A percentile compares a stretch with the other conserved stretches of the same genome.
phyloP scores from a whole-genome alignment of 2,329 filamentous ascomycete species.

The Zasmidium cellare region DNA sequence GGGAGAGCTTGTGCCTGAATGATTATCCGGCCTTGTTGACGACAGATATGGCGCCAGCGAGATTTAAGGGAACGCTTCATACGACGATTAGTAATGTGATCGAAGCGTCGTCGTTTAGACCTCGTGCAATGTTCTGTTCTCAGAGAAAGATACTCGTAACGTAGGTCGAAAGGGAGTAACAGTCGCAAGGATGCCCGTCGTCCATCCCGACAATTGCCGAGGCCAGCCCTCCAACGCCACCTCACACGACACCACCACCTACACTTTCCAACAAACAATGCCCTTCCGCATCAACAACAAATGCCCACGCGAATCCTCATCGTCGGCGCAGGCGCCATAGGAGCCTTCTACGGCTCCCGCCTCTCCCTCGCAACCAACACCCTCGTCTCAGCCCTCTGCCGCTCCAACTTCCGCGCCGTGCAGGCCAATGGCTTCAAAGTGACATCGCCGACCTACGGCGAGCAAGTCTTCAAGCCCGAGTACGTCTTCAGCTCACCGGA shows the following conservation, averaged over 20 bases:
- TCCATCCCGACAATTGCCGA: background rate
- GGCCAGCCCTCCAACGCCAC: background rate
- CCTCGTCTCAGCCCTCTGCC: constrained; percentile 68
- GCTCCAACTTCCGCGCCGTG: constrained; percentile 70
- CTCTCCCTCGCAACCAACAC: constrained; percentile 56
- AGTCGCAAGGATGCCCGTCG: background rate
- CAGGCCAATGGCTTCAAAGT: constrained; percentile 62
- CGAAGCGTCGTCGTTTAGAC: too few species aligned
- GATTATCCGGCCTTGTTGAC: too few species aligned
- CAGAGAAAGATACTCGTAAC: too few species aligned
- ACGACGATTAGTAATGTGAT: too few species aligned
- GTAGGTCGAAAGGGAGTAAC: too few species aligned
- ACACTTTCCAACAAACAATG: too few species aligned
- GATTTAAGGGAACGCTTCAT: too few species aligned
- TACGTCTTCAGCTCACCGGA: constrained; percentile 63
- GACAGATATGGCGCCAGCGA: too few species aligned
- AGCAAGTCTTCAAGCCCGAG: constrained; percentile 64
- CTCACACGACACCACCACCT: background rate
- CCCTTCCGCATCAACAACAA: background rate
- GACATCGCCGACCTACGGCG: constrained; percentile 65
- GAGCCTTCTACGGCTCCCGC: constrained; percentile 70
- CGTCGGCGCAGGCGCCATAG: constrained; percentile 70
- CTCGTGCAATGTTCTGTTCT: too few species aligned
- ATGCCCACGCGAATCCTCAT: constrained; percentile 62
- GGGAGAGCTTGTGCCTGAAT: constrained; percentile 31